These are phyloP conservation scores for Purshia tridentata DNA, from an alignment of 306 rosid genomes.

Conservation along the genomic window DNA sequence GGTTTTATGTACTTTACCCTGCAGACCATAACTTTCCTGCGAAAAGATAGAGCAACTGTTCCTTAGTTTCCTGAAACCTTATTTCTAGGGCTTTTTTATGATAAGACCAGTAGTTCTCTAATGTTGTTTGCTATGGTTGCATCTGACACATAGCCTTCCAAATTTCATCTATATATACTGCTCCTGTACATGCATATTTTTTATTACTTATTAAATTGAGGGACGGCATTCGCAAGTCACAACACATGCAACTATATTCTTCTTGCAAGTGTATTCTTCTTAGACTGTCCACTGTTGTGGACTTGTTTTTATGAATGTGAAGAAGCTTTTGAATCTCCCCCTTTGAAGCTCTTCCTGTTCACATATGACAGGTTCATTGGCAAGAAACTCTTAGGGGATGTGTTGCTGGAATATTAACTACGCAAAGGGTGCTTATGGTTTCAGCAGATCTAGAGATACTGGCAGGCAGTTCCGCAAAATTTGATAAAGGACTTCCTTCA, in stretches of 20 bases:
- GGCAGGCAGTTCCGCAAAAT: slow-evolving; percentile 72
- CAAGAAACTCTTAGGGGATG: slow-evolving; percentile 93
- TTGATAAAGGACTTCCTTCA: slow-evolving; percentile 93
- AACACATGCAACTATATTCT: background rate
- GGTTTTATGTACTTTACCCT: background rate
- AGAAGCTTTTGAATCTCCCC: slow-evolving; percentile 20
- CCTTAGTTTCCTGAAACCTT: background rate
- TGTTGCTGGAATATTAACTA: slow-evolving; percentile 93
- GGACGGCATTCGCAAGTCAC: background rate
- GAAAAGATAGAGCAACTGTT: background rate
- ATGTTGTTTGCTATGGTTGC: background rate
- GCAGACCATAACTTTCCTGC: background rate
- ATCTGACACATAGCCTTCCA: background rate
- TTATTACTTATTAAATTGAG: background rate
- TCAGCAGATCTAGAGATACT: slow-evolving; percentile 81
- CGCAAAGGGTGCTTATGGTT: slow-evolving; percentile 83
- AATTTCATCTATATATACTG: background rate
- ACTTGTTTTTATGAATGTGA: slow-evolving; percentile 1
- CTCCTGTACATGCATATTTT: background rate
- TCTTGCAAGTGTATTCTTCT: background rate
- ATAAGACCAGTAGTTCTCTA: background rate
- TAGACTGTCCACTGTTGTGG: slow-evolving; percentile 9
- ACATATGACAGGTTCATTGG: slow-evolving; percentile 82
- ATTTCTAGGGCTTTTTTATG: background rate
- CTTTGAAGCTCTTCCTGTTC: slow-evolving; percentile 20